Base-by-base conservation (phyloP, 257 asterid species). In the Plantago major region DNA sequence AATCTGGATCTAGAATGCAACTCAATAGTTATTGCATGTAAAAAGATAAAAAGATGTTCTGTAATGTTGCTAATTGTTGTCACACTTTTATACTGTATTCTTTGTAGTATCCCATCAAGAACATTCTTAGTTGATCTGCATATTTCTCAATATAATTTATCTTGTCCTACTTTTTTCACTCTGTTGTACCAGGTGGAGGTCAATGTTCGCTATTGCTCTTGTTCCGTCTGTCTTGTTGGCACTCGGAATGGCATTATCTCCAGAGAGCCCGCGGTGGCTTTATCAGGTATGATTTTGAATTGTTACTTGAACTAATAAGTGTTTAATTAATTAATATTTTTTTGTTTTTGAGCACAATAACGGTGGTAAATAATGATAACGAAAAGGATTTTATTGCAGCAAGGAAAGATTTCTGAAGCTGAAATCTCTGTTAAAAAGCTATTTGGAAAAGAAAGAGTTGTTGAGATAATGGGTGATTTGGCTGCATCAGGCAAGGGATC, bases 241-340 rank as follows among this genome's bases (percentile, higher is more conserved):
- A 55, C 63, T 91, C 17, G 98, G 98, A 75, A 91, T 91, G 98
- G 80, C 81, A 61, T 80, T 91, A 78, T 88, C 92, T 75, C 98
- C 98, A 15, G 98, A 91, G 82, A 91, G 96, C 73, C 98, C 98
- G 12, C 80, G 96, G 50, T 91, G 98, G 98, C 94, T 91, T 73
- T 91, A 79, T 74, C 96, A 91, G 94, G 88, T 82, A 53, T 58
- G 46, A 11, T 11, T 54, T 37, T 42, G 17, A 42, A 22, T n/a
- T 17, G 18, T 22, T 17, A 14, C 7, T 62, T 14, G n/a, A 47
- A 40, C 17, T 53, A 18, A 4, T 7, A 22, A 10, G 8, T 12
- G 30, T 28, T 33, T 48, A 12, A 11, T 42, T 65, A 19, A 33
- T 52, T 54, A 26, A 19, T 19, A 12, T 13, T 22, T 10, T 26